These are phyloP conservation scores for Ormosia semicastrata DNA, from an alignment of 306 rosid species.

Conservation along the genomic window DNA sequence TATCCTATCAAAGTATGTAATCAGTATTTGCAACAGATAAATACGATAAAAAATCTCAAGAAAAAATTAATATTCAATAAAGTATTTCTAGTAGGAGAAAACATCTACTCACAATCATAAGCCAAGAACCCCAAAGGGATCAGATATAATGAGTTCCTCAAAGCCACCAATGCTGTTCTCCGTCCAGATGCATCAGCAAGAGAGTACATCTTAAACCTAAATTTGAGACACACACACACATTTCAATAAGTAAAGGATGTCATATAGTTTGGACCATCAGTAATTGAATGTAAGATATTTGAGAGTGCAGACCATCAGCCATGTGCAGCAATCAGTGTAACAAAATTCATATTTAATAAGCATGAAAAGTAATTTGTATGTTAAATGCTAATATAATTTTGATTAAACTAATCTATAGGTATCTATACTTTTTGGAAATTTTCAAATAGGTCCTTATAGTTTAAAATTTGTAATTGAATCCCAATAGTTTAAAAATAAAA, in stretches of 20 bases:
- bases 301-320: slow-evolving; percentile 4
- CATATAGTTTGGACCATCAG: neutral
- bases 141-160: slow-evolving; percentile 81
- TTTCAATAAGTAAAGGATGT: neutral
- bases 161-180: slow-evolving; percentile 83
- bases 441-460: neutral
- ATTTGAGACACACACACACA: slow-evolving; percentile 10
- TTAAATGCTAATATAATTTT: neutral
- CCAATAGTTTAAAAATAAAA: neutral
- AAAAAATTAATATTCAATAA: neutral
- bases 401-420: neutral
- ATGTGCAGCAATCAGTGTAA: slow-evolving; percentile 4
- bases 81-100: slow-evolving; percentile 20
- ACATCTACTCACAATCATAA: slow-evolving; percentile 80
- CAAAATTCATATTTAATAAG: neutral
- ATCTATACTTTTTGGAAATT: neutral
- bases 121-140: slow-evolving; percentile 93
- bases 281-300: neutral
- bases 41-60: neutral
- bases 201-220: slow-evolving; percentile 92
- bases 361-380: neutral
- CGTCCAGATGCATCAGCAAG: slow-evolving; percentile 81
- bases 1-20: neutral
- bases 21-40: slow-evolving; percentile 3
- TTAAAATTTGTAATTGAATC: neutral